phyloP scores from a whole-genome alignment of 768 basidiomycete species.

The Gloeophyllum trabeum region DNA sequence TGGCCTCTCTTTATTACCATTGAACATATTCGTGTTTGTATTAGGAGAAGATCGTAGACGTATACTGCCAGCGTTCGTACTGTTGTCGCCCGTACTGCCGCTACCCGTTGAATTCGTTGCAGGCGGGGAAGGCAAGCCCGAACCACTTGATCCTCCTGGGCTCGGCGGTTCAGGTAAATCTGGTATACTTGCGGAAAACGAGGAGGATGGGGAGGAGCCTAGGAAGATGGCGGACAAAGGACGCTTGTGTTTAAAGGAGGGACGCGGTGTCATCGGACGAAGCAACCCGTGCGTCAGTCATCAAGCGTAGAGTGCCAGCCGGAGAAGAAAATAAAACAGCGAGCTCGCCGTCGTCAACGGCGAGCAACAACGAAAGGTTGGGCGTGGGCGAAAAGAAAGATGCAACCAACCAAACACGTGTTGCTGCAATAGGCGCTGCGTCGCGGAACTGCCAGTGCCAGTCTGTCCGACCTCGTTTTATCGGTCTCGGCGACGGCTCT shows the following conservation, averaged over 20 bases:
- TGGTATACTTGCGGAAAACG: conserved; percentile 31
- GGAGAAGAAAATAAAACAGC: neutral
- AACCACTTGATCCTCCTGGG: conserved; percentile 39
- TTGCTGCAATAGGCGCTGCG: too few relatives aligned
- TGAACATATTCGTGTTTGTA: conserved; percentile 23
- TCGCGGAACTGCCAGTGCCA: too few relatives aligned
- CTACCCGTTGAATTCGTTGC: conserved; percentile 81
- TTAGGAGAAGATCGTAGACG: conserved; percentile 21
- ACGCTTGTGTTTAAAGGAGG: conserved; percentile 19
- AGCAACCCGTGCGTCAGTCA: neutral
- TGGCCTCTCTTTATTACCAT: conserved; percentile 25
- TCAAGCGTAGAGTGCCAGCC: neutral
- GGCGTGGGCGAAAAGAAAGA: neutral
- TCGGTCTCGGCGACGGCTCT: too few relatives aligned
- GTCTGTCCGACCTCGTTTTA: too few relatives aligned
- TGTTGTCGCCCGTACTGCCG: conserved; percentile 53
- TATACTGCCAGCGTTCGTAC: conserved; percentile 25
- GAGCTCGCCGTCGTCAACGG: neutral
- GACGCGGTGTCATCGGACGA: conserved; percentile 6
- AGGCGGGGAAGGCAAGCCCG: conserved; percentile 74
- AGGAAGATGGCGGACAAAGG: conserved; percentile 55
- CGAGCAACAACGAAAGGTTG: neutral
- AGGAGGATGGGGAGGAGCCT: conserved; percentile 27
- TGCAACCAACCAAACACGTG: neutral
- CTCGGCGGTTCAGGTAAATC: conserved; percentile 68